A percentile compares a stretch with the other conserved stretches of the same genome.
Conservation (phyloP, 179 eudicot genomes). For the Silene vulgaris region DNA sequence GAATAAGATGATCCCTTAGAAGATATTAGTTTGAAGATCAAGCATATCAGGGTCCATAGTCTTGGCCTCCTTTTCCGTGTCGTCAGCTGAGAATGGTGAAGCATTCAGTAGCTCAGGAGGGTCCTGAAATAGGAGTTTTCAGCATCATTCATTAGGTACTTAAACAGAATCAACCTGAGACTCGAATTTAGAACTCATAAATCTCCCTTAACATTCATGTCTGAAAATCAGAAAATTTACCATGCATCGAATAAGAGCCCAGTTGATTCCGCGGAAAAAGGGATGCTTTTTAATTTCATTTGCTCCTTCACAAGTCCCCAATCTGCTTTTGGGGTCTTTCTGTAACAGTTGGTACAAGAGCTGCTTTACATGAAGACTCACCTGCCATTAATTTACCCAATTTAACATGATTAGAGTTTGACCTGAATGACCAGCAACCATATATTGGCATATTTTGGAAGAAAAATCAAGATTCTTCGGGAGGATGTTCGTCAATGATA, state of each 20-base stretch:
- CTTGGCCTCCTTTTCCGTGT: slow-evolving; percentile 42
- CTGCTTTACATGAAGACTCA: slow-evolving; percentile 72
- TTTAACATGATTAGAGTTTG: too few species aligned
- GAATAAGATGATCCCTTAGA: slow-evolving; percentile 32
- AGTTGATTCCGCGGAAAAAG: slow-evolving; percentile 79
- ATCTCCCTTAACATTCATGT: not conserved
- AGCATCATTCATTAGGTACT: not conserved
- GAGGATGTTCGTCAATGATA: too few species aligned
- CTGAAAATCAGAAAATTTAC: slow-evolving; percentile 28
- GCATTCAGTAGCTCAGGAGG: slow-evolving; percentile 67
- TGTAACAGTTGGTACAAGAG: slow-evolving; percentile 70
- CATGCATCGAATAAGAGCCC: slow-evolving; percentile 95
- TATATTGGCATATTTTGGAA: too few species aligned
- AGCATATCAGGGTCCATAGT: slow-evolving; percentile 60
- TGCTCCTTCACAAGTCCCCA: slow-evolving; percentile 91
- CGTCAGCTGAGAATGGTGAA: slow-evolving; percentile 45
- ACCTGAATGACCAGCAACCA: too few species aligned
- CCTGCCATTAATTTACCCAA: slow-evolving; percentile 36
- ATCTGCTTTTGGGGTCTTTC: slow-evolving; percentile 77
- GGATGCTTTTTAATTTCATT: slow-evolving; percentile 88
- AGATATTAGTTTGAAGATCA: slow-evolving; percentile 75
- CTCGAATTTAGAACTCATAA: not conserved
- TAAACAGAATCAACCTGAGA: not conserved
- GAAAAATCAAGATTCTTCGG: too few species aligned
- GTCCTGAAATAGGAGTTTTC: slow-evolving; percentile 35